A percentile compares a stretch with the other conserved stretches of the same genome.
Evolutionary conservation across 352 stramenopile species (phyloP).

Genomic region (Peronospora destructor): DNA sequence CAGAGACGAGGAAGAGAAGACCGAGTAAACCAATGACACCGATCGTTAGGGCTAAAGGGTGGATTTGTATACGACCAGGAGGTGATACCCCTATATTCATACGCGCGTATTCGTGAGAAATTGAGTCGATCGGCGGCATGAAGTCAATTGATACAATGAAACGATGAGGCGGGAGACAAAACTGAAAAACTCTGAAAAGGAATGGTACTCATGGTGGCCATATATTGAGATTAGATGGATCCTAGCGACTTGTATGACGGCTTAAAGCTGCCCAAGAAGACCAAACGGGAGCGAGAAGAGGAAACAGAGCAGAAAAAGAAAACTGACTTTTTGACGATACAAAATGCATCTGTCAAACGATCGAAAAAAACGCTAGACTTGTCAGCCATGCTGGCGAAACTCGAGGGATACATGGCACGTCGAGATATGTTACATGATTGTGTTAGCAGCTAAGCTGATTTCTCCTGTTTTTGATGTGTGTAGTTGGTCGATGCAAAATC

Average conservation of each 20-base stretch:
- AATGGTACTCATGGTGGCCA: slow-evolving; percentile 1
- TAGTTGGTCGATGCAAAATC: slow-evolving; percentile 76
- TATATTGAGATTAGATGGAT: background rate
- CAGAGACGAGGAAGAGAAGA: slow-evolving; percentile 57
- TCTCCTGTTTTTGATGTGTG: background rate
- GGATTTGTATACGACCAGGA: slow-evolving; percentile 30
- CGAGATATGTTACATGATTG: background rate
- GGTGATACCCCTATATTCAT: slow-evolving; percentile 19
- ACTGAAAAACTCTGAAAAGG: slow-evolving; percentile 1
- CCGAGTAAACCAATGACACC: slow-evolving; percentile 51
- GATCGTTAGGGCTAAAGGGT: slow-evolving; percentile 61
- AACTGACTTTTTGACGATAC: background rate
- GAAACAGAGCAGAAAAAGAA: slow-evolving; percentile 6
- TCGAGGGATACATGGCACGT: slow-evolving; percentile 63
- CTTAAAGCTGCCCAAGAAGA: slow-evolving; percentile 38
- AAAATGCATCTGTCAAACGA: slow-evolving; percentile 18
- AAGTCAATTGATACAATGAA: slow-evolving; percentile 1
- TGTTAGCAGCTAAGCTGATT: background rate
- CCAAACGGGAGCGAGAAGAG: slow-evolving; percentile 31
- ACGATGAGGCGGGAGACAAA: slow-evolving; percentile 12
- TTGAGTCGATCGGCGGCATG: slow-evolving; percentile 1
- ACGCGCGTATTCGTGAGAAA: slow-evolving; percentile 24
- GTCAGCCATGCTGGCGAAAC: slow-evolving; percentile 35
- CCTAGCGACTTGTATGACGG: slow-evolving; percentile 48
- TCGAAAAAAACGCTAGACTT: slow-evolving; percentile 37